These are phyloP conservation scores for Hymenotorrendiella dingleyae DNA, from an alignment of 2,329 filamentous ascomycete genomes.

Conservation along the genomic window DNA sequence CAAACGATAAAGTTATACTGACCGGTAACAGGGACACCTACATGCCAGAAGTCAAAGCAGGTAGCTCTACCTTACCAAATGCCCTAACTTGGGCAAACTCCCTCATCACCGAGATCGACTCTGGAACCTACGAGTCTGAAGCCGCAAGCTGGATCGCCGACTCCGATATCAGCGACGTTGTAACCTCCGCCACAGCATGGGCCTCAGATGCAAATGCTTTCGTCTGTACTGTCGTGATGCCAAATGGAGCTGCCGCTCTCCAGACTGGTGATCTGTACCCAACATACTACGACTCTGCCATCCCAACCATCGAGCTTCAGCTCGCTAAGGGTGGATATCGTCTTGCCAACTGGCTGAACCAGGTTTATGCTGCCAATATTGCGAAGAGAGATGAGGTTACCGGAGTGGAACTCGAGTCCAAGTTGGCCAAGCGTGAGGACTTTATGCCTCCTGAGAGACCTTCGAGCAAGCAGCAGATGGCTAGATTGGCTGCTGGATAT, in stretches of 20 bases:
- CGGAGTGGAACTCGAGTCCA: too few relatives aligned
- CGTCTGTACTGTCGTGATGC: conserved; percentile 56
- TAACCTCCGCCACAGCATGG: conserved; percentile 48
- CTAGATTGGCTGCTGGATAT: too few relatives aligned
- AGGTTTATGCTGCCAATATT: too few relatives aligned
- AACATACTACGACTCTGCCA: conserved; percentile 57
- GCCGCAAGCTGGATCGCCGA: conserved; percentile 16
- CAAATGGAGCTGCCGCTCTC: conserved; percentile 52
- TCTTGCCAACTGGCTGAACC: too few relatives aligned
- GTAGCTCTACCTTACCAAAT: conserved; percentile 43
- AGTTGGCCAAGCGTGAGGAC: too few relatives aligned
- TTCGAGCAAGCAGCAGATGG: too few relatives aligned
- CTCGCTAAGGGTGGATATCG: conserved; percentile 65
- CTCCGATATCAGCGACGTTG: conserved; percentile 14
- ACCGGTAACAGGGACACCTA: conserved; percentile 53
- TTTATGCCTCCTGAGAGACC: too few relatives aligned
- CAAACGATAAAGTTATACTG: too few relatives aligned
- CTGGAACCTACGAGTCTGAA: conserved; percentile 44
- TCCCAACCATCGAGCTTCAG: conserved; percentile 56
- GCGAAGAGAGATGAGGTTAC: too few relatives aligned
- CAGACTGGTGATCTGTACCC: conserved; percentile 51
- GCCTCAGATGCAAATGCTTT: conserved; percentile 57
- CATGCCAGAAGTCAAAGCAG: conserved; percentile 59
- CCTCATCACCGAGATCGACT: conserved; percentile 48
- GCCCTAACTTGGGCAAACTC: conserved; percentile 50